Conservation (phyloP, 1,284 basidiomycete genomes). For the Porogramme epimiltina region DNA sequence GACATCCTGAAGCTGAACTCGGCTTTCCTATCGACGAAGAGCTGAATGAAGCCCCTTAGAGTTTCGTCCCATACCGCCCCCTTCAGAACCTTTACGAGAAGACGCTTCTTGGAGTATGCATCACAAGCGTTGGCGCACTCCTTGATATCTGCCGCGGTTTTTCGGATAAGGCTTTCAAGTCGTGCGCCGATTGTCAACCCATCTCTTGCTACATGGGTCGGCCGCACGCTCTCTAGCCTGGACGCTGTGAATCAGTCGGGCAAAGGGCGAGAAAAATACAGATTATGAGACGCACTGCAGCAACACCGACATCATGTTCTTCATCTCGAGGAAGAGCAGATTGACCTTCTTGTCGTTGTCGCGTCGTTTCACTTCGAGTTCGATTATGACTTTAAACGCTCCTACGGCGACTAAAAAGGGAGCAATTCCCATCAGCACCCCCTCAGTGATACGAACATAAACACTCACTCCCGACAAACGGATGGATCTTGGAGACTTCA, state of each 20-base stretch:
- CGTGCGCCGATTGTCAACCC: conserved; percentile 24
- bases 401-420: conserved; percentile 39
- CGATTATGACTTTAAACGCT: conserved; percentile 45
- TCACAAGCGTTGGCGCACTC: conserved; percentile 35
- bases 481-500: conserved; percentile 27
- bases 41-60: conserved; percentile 34
- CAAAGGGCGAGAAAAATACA: too few species aligned
- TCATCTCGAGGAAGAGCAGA: conserved; percentile 44
- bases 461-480: conserved; percentile 26
- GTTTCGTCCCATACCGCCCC: conserved; percentile 38
- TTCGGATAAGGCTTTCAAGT: conserved; percentile 20
- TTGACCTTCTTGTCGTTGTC: conserved; percentile 46
- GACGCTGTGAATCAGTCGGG: too few species aligned
- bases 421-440: neutral
- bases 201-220: conserved; percentile 21
- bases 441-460: neutral
- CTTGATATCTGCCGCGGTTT: conserved; percentile 33
- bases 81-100: conserved; percentile 39
- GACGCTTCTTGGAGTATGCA: conserved; percentile 32
- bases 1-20: conserved; percentile 35
- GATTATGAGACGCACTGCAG: conserved; percentile 36
- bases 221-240: conserved; percentile 8
- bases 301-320: conserved; percentile 44
- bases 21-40: conserved; percentile 35
- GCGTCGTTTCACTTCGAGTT: conserved; percentile 40